Evolutionary conservation across 2,329 filamentous ascomycete genomes (phyloP).

Genomic region (Cladorrhinum sp.): DNA sequence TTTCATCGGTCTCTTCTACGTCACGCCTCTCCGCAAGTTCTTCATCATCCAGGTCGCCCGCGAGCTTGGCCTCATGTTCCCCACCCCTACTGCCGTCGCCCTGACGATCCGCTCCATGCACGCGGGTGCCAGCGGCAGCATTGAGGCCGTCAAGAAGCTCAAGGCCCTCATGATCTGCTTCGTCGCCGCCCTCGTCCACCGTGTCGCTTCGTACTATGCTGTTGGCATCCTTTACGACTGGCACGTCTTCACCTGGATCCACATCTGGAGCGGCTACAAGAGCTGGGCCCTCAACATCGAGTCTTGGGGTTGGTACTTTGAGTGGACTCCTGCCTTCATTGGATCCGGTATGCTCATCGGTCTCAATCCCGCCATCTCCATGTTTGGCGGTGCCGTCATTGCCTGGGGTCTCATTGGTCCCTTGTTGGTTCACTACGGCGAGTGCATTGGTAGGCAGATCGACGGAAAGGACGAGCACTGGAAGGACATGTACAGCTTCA

Average conservation of each 20-base stretch:
- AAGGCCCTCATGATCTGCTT: slow-evolving; percentile 52
- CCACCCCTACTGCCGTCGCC: slow-evolving; percentile 56
- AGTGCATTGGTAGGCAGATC: slow-evolving; percentile 40
- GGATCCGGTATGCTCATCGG: slow-evolving; percentile 58
- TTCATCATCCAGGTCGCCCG: slow-evolving; percentile 55
- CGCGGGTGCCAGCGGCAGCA: slow-evolving; percentile 47
- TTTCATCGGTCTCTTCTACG: slow-evolving; percentile 54
- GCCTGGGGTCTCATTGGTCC: slow-evolving; percentile 59
- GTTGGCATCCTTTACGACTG: slow-evolving; percentile 57
- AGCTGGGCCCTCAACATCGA: slow-evolving; percentile 51
- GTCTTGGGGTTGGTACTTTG: slow-evolving; percentile 57
- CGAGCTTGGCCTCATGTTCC: slow-evolving; percentile 57
- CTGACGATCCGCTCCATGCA: slow-evolving; percentile 61
- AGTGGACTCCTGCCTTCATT: slow-evolving; percentile 58
- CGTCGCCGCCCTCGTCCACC: slow-evolving; percentile 44
- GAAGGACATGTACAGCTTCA: slow-evolving; percentile 37
- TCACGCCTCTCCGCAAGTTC: slow-evolving; percentile 52
- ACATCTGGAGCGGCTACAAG: slow-evolving; percentile 52
- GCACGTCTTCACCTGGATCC: slow-evolving; percentile 53
- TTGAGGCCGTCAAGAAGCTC: slow-evolving; percentile 53
- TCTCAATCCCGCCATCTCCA: slow-evolving; percentile 56
- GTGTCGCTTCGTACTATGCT: slow-evolving; percentile 56
- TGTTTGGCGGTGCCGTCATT: slow-evolving; percentile 53
- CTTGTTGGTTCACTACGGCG: slow-evolving; percentile 50
- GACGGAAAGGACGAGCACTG: slow-evolving; percentile 42